Evolutionary conservation across 306 rosid genomes (phyloP).

Genomic region (Fragaria ananassa): DNA sequence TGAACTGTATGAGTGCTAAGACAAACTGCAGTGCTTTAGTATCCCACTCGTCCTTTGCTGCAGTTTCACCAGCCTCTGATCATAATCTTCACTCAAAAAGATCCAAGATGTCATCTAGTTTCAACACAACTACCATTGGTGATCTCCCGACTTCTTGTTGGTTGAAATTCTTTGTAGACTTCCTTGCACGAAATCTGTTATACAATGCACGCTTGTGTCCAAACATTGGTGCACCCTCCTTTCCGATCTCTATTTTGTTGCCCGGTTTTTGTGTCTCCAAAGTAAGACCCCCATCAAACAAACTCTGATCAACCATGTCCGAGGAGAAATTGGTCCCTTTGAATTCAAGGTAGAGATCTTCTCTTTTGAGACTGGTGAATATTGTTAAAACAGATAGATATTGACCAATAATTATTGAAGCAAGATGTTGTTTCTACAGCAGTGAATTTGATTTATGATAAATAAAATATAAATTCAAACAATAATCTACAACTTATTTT

Average conservation of each 20-base stretch:
- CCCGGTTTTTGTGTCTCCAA: neutral
- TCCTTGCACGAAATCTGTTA: neutral
- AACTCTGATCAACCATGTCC: neutral
- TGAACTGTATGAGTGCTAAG: neutral
- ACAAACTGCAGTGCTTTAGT: neutral
- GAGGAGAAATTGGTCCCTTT: neutral
- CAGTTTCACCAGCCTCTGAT: neutral
- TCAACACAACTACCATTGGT: neutral
- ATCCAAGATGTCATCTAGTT: neutral
- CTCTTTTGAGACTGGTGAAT: neutral
- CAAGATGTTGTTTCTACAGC: too few relatives aligned
- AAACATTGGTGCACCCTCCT: neutral
- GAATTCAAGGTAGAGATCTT: neutral
- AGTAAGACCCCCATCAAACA: neutral
- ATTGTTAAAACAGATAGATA: too few relatives aligned
- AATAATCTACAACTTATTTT: too few relatives aligned
- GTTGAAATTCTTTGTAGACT: neutral
- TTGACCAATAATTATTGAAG: too few relatives aligned
- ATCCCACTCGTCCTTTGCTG: too few relatives aligned
- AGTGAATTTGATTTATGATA: too few relatives aligned
- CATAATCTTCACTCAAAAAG: neutral
- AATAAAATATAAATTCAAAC: too few relatives aligned
- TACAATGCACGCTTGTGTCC: neutral
- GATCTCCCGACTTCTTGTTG: neutral
- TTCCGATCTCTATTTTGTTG: neutral